phyloP scores from a whole-genome alignment of 2,329 filamentous ascomycete species.

The Pyrenochaeta sp. region DNA sequence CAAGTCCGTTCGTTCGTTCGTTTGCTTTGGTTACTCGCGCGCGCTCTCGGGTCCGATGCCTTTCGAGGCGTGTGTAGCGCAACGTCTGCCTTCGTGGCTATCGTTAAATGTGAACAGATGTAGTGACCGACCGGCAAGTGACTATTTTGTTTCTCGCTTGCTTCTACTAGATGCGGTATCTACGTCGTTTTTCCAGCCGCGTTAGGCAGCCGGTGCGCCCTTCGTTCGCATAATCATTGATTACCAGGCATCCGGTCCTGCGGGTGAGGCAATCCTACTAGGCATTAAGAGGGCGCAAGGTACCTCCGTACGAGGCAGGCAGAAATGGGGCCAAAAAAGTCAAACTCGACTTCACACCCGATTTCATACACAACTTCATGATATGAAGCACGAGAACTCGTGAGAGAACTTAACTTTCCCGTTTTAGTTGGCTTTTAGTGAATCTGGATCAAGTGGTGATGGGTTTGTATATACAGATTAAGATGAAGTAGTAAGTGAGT shows the following conservation, averaged over 20 bases:
- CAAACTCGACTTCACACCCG: conserved; percentile 10
- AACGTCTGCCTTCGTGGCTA: conserved; percentile 1
- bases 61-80: not conserved
- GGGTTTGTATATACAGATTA: not conserved
- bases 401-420: too few relatives aligned
- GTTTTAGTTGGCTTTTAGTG: too few relatives aligned
- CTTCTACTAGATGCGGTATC: not conserved
- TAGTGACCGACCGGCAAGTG: not conserved
- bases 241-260: not conserved
- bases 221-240: not conserved
- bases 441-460: too few relatives aligned
- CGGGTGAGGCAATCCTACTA: conserved; percentile 5
- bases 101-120: not conserved
- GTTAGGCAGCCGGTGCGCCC: conserved; percentile 2
- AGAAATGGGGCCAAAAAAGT: conserved; percentile 13
- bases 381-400: too few relatives aligned
- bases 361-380: too few relatives aligned
- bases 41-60: not conserved
- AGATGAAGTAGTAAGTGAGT: conserved; percentile 14
- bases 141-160: not conserved
- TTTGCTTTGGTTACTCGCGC: not conserved
- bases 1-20: not conserved
- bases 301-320: not conserved
- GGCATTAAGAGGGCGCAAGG: conserved; percentile 10
- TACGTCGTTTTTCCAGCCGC: not conserved